A percentile compares a stretch with the other conserved stretches of the same genome.
Conservation (phyloP, 2,329 filamentous ascomycete species). For the Trichoderma sp. region DNA sequence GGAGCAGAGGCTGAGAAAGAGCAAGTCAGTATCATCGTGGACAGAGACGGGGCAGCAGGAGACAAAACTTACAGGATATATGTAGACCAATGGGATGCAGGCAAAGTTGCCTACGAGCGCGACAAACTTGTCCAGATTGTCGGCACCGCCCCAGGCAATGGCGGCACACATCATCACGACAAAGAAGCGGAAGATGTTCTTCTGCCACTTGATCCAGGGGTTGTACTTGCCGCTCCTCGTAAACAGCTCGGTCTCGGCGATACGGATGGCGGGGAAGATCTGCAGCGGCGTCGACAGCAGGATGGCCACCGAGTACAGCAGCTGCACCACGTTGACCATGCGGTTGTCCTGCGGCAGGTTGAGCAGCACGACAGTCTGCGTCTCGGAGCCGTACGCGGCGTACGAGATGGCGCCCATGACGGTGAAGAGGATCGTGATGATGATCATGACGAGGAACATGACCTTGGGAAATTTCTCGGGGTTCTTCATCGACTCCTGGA, state of each 20-base stretch:
- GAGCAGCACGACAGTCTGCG: constrained; percentile 93
- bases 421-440: constrained; percentile 89
- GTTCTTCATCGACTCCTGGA: constrained; percentile 94
- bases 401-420: constrained; percentile 93
- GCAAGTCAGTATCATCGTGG: constrained; percentile 38
- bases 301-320: constrained; percentile 97
- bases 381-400: constrained; percentile 91
- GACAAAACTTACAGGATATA: constrained; percentile 84
- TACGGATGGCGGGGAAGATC: constrained; percentile 96
- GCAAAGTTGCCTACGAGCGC: constrained; percentile 95
- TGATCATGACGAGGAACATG: constrained; percentile 87
- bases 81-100: constrained; percentile 94
- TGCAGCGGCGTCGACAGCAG: constrained; percentile 92
- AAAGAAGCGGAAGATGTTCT: constrained; percentile 94
- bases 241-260: constrained; percentile 92
- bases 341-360: constrained; percentile 96
- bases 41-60: background rate
- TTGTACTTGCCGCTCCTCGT: constrained; percentile 96
- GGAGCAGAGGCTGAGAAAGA: constrained; percentile 75
- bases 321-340: constrained; percentile 92
- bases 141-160: constrained; percentile 90
- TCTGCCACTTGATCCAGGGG: constrained; percentile 99
- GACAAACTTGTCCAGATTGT: constrained; percentile 96
- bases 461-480: constrained; percentile 89
- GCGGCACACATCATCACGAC: constrained; percentile 83